Evolutionary conservation across 371 early-diverging fungal species (phyloP), one percentile per base, ranked within the genome.

Genomic region (Haplosporangium sp.): DNA sequence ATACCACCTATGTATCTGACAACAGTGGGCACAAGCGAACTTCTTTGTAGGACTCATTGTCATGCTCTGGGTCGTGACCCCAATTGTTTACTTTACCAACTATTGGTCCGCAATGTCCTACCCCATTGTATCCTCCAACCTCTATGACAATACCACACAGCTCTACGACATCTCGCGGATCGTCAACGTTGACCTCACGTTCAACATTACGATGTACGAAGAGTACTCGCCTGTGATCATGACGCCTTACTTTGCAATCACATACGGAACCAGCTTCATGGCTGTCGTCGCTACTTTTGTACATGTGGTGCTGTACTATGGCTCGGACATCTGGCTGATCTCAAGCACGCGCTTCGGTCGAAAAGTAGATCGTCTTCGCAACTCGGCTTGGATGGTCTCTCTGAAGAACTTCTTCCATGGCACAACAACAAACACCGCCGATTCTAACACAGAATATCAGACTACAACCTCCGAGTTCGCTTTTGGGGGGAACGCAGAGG

Each of bases 231-330:
- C 94, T 6, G 87, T 95, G 14, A 87, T 90, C 75, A 89, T 95
- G 81, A 87, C 94, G 10, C 84, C 88, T 18, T 89, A 87, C 69
- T 94, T 95, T 80, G 93, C 93, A 29, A 82, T 92, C 45, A 85
- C 88, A 36, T 93, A 92, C 55, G 91, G 89, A 0, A 86, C 88
- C 43, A 86, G 89, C 47, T 85, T 93, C 45, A 89, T 90, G 40
- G 84, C 88, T 10, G 83, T 93, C 42, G 84, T 88, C 18, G 88
- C 93, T 1, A 85, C 88, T 14, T 82, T 93, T 6, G 85, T 88
- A n/a, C 92, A 93, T 65, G 89, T 88, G 10, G 68, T 84, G 16
- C 67, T 93, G 55, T 90, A 87, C 64, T 86, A 92, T 64, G 89
- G 89, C 10, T 64, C 82, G 20, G 91, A 91, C 54, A 90, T 93